These are phyloP conservation scores for Ochetophila trinervis DNA, from an alignment of 306 rosid genomes.

Conservation along the genomic window DNA sequence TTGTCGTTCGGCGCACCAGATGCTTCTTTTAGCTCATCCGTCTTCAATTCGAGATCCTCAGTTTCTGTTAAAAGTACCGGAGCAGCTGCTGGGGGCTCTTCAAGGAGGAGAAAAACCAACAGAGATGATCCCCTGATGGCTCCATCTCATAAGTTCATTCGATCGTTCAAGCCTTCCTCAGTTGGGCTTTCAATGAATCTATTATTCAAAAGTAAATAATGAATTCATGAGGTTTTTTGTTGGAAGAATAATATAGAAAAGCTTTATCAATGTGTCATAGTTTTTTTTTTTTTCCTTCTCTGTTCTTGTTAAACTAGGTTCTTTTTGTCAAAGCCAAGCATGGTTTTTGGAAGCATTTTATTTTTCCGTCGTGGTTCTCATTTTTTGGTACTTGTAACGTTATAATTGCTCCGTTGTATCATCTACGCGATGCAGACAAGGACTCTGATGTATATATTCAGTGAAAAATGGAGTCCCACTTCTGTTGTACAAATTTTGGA, in stretches of 20 bases:
- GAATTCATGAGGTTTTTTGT: conserved; percentile 26
- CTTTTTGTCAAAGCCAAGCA: conserved; percentile 11
- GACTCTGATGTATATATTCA: conserved; percentile 45
- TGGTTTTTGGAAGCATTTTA: conserved; percentile 26
- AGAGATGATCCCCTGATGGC: conserved; percentile 44
- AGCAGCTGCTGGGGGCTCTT: conserved; percentile 42
- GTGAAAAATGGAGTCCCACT: conserved; percentile 32
- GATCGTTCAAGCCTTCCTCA: conserved; percentile 66
- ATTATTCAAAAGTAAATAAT: conserved; percentile 52
- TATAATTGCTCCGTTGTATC: conserved; percentile 36
- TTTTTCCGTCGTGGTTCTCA: conserved; percentile 23
- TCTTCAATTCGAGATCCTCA: conserved; percentile 50
- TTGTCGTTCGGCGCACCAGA: conserved; percentile 63
- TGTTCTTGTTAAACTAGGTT: conserved; percentile 13
- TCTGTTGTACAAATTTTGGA: conserved; percentile 46
- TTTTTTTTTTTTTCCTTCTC: conserved; percentile 12
- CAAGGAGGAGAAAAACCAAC: conserved; percentile 43
- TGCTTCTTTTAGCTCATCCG: conserved; percentile 53
- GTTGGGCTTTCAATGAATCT: conserved; percentile 55
- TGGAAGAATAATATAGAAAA: conserved; percentile 33
- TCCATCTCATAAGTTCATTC: conserved; percentile 65
- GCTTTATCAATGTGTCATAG: conserved; percentile 13
- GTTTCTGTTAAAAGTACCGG: conserved; percentile 40
- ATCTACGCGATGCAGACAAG: conserved; percentile 25
- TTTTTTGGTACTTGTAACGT: conserved; percentile 38